Evolutionary conservation across 2,329 filamentous ascomycete species (phyloP).

Genomic region (Coleophoma cylindrospora): DNA sequence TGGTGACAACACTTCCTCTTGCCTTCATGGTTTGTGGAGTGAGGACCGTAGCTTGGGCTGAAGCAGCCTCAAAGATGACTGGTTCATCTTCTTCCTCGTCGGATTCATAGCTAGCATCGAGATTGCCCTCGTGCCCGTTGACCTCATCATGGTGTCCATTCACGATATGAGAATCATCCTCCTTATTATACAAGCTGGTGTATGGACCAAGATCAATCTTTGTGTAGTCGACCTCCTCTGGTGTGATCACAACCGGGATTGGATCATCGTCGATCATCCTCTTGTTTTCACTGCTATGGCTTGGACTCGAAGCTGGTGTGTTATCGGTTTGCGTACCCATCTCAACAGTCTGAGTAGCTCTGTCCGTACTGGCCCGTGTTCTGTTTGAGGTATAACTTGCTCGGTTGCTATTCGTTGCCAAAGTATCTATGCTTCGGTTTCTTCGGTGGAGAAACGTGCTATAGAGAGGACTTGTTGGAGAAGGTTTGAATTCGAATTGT

Average conservation of each 20-base stretch:
- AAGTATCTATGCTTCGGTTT: slow-evolving; percentile 64
- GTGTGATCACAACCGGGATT: slow-evolving; percentile 35
- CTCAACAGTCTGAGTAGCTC: slow-evolving; percentile 66
- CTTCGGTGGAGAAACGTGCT: slow-evolving; percentile 56
- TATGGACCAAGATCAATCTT: slow-evolving; percentile 48
- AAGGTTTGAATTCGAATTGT: slow-evolving; percentile 77
- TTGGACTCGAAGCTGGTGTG: slow-evolving; percentile 51
- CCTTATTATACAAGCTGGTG: slow-evolving; percentile 18
- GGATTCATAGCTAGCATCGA: slow-evolving; percentile 42
- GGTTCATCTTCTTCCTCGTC: slow-evolving; percentile 52
- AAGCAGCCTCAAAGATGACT: slow-evolving; percentile 63
- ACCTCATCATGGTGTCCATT: slow-evolving; percentile 24
- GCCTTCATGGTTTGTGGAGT: slow-evolving; percentile 45
- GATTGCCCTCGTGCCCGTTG: slow-evolving; percentile 32
- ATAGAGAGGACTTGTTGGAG: slow-evolving; percentile 68
- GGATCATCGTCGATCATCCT: slow-evolving; percentile 22
- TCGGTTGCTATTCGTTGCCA: slow-evolving; percentile 55
- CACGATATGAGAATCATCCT: slow-evolving; percentile 24
- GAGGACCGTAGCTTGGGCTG: slow-evolving; percentile 50
- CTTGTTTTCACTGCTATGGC: slow-evolving; percentile 36
- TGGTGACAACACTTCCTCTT: slow-evolving; percentile 77
- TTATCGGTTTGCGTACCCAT: slow-evolving; percentile 56
- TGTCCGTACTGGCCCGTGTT: slow-evolving; percentile 44
- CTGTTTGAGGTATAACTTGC: slow-evolving; percentile 72
- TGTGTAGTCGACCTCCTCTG: slow-evolving; percentile 54